Percentiles rank a stretch among this genome's conserved stretches.
phyloP scores from a whole-genome alignment of 371 early-diverging fungal genomes.

The Zopfochytrium polystomum region DNA sequence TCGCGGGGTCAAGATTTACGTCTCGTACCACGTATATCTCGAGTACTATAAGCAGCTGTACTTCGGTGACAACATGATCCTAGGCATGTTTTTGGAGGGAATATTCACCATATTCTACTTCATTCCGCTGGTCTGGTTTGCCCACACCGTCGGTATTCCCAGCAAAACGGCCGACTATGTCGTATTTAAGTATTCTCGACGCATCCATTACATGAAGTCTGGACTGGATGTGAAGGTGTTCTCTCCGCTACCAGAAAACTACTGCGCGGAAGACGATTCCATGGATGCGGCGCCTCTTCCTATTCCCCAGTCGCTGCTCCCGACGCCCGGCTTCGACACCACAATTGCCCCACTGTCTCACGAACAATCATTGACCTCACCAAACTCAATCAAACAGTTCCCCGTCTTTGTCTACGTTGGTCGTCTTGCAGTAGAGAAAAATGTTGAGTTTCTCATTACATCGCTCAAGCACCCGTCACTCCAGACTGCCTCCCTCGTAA shows the following conservation, averaged over 20 bases:
- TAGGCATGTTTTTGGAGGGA: constrained; percentile 33
- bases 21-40: constrained; percentile 51
- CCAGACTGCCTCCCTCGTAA: constrained; percentile 29
- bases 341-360: neutral
- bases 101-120: constrained; percentile 40
- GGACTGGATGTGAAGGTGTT: constrained; percentile 44
- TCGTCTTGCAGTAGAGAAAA: constrained; percentile 48
- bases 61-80: constrained; percentile 31
- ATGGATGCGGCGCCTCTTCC: constrained; percentile 12
- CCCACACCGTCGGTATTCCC: constrained; percentile 47
- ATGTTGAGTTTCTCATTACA: constrained; percentile 44
- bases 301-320: constrained; percentile 20
- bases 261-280: constrained; percentile 21
- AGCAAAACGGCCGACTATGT: constrained; percentile 42
- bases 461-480: constrained; percentile 34
- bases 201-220: constrained; percentile 46
- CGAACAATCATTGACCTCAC: constrained; percentile 4
- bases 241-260: constrained; percentile 25
- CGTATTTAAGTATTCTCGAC: constrained; percentile 40
- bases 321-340: too few relatives aligned
- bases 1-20: constrained; percentile 45
- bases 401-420: constrained; percentile 46
- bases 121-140: constrained; percentile 40
- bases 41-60: constrained; percentile 44
- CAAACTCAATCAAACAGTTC: constrained; percentile 7